Evolutionary conservation across 2,329 filamentous ascomycete species (phyloP).

Genomic region (Xylariaceae sp.): DNA sequence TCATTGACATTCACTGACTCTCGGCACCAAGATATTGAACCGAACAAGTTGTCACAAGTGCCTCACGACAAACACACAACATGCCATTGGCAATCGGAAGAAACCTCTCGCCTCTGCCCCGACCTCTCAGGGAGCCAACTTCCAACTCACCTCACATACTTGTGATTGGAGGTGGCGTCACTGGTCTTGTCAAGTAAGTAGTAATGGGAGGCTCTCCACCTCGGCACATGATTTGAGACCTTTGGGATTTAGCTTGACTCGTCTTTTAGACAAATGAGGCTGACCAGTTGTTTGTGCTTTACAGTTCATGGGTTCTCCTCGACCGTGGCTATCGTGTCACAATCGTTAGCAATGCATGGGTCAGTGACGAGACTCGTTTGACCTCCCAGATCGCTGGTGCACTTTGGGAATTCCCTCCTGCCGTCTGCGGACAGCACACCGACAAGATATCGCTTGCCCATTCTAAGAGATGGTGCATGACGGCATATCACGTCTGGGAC

Average conservation of each 20-base stretch:
- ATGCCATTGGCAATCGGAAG: constrained; percentile 32
- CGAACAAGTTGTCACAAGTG: not conserved
- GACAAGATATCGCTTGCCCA: constrained; percentile 37
- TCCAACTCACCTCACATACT: constrained; percentile 28
- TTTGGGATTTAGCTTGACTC: too few species aligned
- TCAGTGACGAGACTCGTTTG: constrained; percentile 33
- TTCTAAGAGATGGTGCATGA: constrained; percentile 40
- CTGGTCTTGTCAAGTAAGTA: constrained; percentile 29
- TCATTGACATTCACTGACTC: too few species aligned
- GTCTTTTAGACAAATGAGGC: not conserved
- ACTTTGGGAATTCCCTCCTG: constrained; percentile 44
- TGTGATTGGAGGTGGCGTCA: constrained; percentile 31
- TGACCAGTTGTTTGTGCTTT: constrained; percentile 6
- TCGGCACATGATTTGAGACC: not conserved
- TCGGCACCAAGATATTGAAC: not conserved
- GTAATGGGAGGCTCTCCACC: not conserved
- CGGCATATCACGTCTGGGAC: constrained; percentile 39
- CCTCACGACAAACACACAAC: not conserved
- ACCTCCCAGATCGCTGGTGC: constrained; percentile 46
- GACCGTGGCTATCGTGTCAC: constrained; percentile 43
- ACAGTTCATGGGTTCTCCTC: constrained; percentile 39
- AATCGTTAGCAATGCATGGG: constrained; percentile 41
- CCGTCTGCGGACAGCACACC: constrained; percentile 41
- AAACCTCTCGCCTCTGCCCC: constrained; percentile 29
- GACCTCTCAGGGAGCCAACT: constrained; percentile 25